Conservation (phyloP, 768 basidiomycete species). For the Auricularia auricula-judae region DNA sequence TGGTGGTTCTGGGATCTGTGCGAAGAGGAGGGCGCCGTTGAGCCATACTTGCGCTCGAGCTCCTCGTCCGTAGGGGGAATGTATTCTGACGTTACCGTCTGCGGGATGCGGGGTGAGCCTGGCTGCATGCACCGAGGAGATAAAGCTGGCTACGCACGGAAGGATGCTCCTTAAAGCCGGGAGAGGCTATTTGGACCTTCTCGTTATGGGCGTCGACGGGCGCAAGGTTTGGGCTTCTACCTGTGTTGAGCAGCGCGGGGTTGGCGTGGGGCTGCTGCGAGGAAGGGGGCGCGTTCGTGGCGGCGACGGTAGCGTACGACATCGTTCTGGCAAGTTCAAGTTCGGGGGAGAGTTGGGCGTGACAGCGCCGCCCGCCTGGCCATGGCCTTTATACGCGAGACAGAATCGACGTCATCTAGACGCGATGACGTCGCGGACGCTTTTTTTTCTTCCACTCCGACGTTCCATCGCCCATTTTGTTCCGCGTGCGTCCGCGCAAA, state of each 20-base stretch:
- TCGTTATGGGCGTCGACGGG: slow-evolving; percentile 31
- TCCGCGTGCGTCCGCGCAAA: too few species aligned
- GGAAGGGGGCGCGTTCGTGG: slow-evolving; percentile 41
- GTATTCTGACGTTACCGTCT: slow-evolving; percentile 12
- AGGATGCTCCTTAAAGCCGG: slow-evolving; percentile 37
- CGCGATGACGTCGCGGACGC: too few species aligned
- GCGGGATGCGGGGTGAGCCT: slow-evolving; percentile 6
- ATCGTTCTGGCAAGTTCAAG: slow-evolving; percentile 20
- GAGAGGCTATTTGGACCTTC: slow-evolving; percentile 48
- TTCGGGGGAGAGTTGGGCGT: background rate
- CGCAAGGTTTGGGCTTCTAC: slow-evolving; percentile 19
- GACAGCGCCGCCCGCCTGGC: too few species aligned
- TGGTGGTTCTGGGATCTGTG: slow-evolving; percentile 9
- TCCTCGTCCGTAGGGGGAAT: slow-evolving; percentile 20
- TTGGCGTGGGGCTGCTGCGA: slow-evolving; percentile 52
- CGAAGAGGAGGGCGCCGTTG: slow-evolving; percentile 8
- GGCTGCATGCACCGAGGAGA: background rate
- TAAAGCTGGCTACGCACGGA: slow-evolving; percentile 20
- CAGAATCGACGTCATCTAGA: too few species aligned
- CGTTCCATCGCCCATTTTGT: too few species aligned
- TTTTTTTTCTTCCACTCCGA: too few species aligned
- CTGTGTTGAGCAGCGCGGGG: slow-evolving; percentile 46
- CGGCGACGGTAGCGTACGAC: slow-evolving; percentile 66
- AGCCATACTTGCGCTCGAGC: slow-evolving; percentile 12
- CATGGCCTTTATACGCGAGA: background rate